Base-by-base conservation (phyloP, 495 filamentous ascomycete genomes). In the Daldinia decipiens region DNA sequence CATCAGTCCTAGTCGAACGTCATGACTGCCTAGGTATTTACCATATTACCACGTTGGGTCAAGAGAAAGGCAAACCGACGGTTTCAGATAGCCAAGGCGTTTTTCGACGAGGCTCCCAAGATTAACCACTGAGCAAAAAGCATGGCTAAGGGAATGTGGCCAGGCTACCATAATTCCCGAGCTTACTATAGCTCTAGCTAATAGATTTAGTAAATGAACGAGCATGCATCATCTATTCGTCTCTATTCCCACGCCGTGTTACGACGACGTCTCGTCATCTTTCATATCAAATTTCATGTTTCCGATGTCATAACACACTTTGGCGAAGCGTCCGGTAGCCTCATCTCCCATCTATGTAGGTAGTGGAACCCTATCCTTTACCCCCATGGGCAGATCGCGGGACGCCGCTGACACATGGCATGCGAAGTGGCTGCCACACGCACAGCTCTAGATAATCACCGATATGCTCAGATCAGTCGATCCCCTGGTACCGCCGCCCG, bases 61-160 rank as follows among this genome's bases (percentile, higher is more conserved):
- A 50, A 63, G 59, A 54, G 27, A 50, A 63, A 39, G 40, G 29
- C 36, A 45, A 47, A 59, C n/a, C 52, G 38, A 15, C n/a, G n/a
- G 21, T 21, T 34, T 53, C 36, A 13, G 31, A 39, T 36, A 72
- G 60, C 54, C 59, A 68, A 72, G 64, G 59, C 65, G n/a, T 64
- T 59, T 39, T 4, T 4, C 17, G 27, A n/a, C 45, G 57, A 64
- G 36, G 56, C 50, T 65, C 9, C 31, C 29, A 29, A 52, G 26
- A 31, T 9, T 1, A 47, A 40, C 17, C n/a, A 64, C 47, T 36
- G 12, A 58, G 39, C n/a, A 5, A 13, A 51, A 27, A 19, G 15
- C 7, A 32, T 21, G 21, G 31, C 31, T 47, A 0, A 36, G 27
- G 34, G 50, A 52, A 52, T 29, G 13, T n/a, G 26, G 26, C 24